Evolutionary conservation across 2,329 filamentous ascomycete species (phyloP), one percentile per base, ranked within the genome.

Genomic region (Aureobasidium mangrovei): DNA sequence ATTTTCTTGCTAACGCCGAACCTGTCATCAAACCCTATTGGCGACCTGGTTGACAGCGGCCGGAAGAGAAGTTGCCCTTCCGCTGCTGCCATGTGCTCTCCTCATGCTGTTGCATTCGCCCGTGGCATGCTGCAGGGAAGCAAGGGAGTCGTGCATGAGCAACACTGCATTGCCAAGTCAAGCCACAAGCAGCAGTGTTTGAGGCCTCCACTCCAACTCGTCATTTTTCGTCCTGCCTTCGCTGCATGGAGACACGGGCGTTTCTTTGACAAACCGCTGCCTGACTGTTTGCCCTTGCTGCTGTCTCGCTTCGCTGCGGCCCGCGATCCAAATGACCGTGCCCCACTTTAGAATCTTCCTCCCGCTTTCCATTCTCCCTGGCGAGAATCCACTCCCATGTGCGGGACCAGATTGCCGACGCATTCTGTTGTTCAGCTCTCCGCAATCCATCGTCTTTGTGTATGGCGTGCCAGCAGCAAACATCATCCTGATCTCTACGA

Each of bases 51-150:
- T 39, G 45, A 18, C 45, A 48, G 27, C 27, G 7, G 12, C 6
- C 35, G 3, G 18, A 31, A 4, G 31, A 33, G 10, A 12, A 29
- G 31, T 36, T 49, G 7, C 9, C 12, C 28, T 18, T 40, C 35
- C 26, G 46, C 46, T 40, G 46, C 46, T 31, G 36, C 46, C 46
- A 49, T 49, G 46, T 32, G 35, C 36, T 49, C 27, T 36, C 18
- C 27, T 49, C 12, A 40, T 49, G 35, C n/a, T 32, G 10, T 12
- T 49, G 33, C 26, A 24, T 38, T 12, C 45, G 10, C 33, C 5
- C 46, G 35, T 49, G 46, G 46, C 46, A 49, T 49, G 45, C 32
- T 47, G 45, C 46, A 49, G 36, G 26, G 36, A 49, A 49, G 46
- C 46, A 49, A 49, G 46, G 46, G 35, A 29, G 29, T 28, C 27